A percentile compares a stretch with the other conserved stretches of the same genome.
Conservation (phyloP, 1,284 basidiomycete genomes). For the Moesziomyces parantarcticus region DNA sequence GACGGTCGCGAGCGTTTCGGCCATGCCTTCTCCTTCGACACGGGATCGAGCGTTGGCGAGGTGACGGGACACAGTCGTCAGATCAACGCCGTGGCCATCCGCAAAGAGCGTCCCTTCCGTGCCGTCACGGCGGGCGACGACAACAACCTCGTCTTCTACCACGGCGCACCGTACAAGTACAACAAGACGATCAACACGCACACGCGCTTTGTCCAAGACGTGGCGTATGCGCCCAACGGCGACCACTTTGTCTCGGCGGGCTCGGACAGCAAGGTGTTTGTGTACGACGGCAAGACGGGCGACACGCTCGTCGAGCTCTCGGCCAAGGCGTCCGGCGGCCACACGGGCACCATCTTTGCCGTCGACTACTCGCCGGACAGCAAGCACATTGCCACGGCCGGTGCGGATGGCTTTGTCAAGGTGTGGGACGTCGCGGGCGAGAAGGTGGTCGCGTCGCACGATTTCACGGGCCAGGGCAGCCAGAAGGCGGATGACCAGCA, state of each 20-base stretch:
- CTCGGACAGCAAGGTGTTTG: conserved; percentile 85
- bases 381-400: conserved; percentile 80
- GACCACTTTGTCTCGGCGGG: conserved; percentile 85
- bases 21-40: conserved; percentile 68
- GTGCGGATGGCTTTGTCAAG: conserved; percentile 81
- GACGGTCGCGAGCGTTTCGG: conserved; percentile 84
- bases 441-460: conserved; percentile 39
- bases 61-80: conserved; percentile 93
- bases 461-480: conserved; percentile 48
- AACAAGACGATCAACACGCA: conserved; percentile 73
- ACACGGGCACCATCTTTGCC: conserved; percentile 69
- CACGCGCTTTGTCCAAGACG: conserved; percentile 92
- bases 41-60: conserved; percentile 89
- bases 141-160: conserved; percentile 81
- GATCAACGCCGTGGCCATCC: conserved; percentile 90
- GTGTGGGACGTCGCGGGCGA: conserved; percentile 54
- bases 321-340: conserved; percentile 55
- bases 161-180: conserved; percentile 74
- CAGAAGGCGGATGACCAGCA: conserved; percentile 74
- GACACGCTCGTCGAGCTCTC: conserved; percentile 71
- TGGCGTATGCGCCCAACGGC: conserved; percentile 77
- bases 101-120: conserved; percentile 87
- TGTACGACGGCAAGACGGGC: conserved; percentile 92
- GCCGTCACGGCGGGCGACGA: conserved; percentile 78
- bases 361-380: conserved; percentile 73